Evolutionary conservation across 108 stramenopile species (phyloP), one percentile per base, ranked within the genome.

Genomic region (Nitzschia palea): DNA sequence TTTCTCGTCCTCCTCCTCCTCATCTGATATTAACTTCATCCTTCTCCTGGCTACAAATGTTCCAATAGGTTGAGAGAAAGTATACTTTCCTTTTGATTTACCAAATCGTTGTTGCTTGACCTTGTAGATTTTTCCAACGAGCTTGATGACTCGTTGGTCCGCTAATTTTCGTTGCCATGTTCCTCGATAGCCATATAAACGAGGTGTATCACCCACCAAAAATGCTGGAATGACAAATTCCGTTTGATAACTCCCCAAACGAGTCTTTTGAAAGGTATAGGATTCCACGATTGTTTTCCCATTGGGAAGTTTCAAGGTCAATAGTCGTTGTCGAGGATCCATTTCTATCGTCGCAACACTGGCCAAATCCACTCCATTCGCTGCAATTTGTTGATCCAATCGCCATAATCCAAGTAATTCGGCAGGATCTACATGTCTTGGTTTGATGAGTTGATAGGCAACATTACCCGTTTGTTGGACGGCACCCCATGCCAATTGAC

Each of bases 211-310:
- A 17, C 77, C 78, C 14, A 77, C 40, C 51, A 77, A 28, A 78
- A 80, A 84, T 22, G 83, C 79, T 10, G 71, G 73, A 27, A 73
- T 73, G 25, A 70, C 73, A 71, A 84, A 84, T 30, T 77, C 67
- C 18, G 80, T 71, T 26, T 63, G 44, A 31, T 44, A 76, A 23
- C 58, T 66, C 33, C 47, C 71, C 74, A 79, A 47, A 43, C 31
- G 67, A 2, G 56, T 58, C 29, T 45, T 66, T 15, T 15, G 17
- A 74, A 84, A 60, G 23, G 51, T 35, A 45, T 61, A 59, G 3
- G 63, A 68, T 26, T 58, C 65, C 25, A 26, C 43, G 22, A 65
- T 31, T n/a, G 62, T 29, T 26, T 37, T 31, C 4, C 25, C 60
- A 1, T 61, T 53, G 12, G 35, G 44, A 29, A 70, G 35, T 9